A percentile compares a stretch with the other conserved stretches of the same genome.
Evolutionary conservation across 2,329 filamentous ascomycete genomes (phyloP).

Genomic region (Aspergillus amoenus): DNA sequence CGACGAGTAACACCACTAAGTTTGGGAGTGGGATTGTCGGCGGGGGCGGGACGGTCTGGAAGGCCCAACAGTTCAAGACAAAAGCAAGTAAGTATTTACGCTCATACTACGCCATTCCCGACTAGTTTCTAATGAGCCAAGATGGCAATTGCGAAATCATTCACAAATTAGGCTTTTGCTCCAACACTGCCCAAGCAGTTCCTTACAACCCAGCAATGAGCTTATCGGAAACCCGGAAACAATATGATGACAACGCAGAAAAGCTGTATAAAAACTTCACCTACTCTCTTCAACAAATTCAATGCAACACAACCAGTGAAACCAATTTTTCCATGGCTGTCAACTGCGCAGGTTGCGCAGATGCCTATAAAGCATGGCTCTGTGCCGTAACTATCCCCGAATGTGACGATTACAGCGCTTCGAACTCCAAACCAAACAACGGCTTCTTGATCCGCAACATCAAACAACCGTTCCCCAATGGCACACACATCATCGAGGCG

Average conservation of each 20-base stretch:
- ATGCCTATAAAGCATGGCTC: slow-evolving; percentile 90
- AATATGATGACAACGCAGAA: slow-evolving; percentile 76
- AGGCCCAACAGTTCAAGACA: slow-evolving; percentile 71
- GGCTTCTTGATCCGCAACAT: slow-evolving; percentile 71
- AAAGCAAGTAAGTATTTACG: slow-evolving; percentile 62
- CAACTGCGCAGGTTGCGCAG: slow-evolving; percentile 71
- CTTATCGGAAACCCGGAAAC: slow-evolving; percentile 59
- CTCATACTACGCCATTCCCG: background rate
- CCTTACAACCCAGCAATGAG: slow-evolving; percentile 73
- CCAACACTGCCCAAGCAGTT: slow-evolving; percentile 85
- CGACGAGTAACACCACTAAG: slow-evolving; percentile 59
- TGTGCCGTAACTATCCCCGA: slow-evolving; percentile 91
- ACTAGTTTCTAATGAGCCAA: slow-evolving; percentile 27
- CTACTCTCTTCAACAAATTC: slow-evolving; percentile 77
- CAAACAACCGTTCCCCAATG: slow-evolving; percentile 68
- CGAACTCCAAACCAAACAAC: slow-evolving; percentile 32
- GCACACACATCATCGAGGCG: slow-evolving; percentile 50
- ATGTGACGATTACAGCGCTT: slow-evolving; percentile 73
- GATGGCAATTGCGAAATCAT: slow-evolving; percentile 83
- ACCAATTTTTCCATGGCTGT: slow-evolving; percentile 79
- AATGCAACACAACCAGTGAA: slow-evolving; percentile 73
- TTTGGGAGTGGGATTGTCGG: slow-evolving; percentile 57
- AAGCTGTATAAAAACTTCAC: slow-evolving; percentile 73
- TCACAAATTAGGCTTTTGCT: slow-evolving; percentile 84
- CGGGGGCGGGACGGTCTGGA: slow-evolving; percentile 76